Conservation (phyloP, 148 eudicot genomes). For the Silene uniflora region DNA sequence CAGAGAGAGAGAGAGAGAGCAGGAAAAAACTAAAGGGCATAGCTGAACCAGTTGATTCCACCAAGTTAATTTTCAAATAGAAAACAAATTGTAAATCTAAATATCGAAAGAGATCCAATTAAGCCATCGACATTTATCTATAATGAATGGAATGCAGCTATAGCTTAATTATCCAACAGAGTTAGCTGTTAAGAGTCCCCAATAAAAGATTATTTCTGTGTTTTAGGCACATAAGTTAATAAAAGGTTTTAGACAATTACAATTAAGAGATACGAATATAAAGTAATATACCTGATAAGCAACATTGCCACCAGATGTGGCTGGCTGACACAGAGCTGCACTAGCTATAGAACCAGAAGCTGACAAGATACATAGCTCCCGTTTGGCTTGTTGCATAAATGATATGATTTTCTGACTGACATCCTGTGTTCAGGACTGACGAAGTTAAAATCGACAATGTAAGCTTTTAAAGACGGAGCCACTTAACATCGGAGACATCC, state of each 20-base stretch:
- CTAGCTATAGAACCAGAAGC: conserved; percentile 76
- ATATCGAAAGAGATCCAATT: neutral
- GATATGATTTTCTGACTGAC: conserved; percentile 65
- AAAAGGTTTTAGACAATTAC: neutral
- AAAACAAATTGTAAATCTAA: neutral
- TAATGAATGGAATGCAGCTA: neutral
- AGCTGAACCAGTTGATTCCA: neutral
- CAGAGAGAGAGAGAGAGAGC: neutral
- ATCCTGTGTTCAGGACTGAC: conserved; percentile 43
- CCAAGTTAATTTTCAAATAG: neutral
- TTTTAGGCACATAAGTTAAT: too few relatives aligned
- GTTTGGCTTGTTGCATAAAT: conserved; percentile 70
- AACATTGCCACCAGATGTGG: conserved; percentile 67
- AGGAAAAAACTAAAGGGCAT: neutral
- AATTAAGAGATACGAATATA: neutral
- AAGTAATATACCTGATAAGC: conserved; percentile 57
- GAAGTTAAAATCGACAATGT: neutral
- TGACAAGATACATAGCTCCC: conserved; percentile 72
- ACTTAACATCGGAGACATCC: neutral
- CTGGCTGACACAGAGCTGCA: conserved; percentile 73
- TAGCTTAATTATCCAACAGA: neutral
- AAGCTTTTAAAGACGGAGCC: neutral
- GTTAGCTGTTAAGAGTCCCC: neutral
- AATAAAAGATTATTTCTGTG: neutral
- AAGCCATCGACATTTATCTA: neutral